phyloP scores from a whole-genome alignment of 2,329 filamentous ascomycete species.

The Colletotrichum gloeosporioides region DNA sequence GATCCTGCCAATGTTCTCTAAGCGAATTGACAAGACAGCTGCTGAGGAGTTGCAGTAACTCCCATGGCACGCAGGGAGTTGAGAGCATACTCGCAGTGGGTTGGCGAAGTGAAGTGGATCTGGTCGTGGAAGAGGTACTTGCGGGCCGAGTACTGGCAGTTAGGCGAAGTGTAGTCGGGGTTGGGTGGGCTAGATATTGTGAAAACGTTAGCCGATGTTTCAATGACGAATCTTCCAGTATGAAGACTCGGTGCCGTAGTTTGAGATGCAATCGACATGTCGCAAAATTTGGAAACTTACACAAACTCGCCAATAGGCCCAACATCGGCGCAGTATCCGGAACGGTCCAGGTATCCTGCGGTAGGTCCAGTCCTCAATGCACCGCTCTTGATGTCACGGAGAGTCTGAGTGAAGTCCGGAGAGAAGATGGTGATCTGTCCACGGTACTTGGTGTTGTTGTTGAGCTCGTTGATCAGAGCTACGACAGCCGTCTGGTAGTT shows the following conservation, averaged over 20 bases:
- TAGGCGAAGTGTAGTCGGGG: background rate
- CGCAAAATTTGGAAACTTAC: background rate
- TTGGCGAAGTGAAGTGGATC: background rate
- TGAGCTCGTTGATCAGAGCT: background rate
- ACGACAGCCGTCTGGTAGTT: background rate
- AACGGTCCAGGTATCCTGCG: background rate
- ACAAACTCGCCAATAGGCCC: background rate
- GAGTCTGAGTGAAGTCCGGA: background rate
- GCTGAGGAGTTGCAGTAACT: background rate
- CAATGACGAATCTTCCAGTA: background rate
- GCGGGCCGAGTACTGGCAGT: background rate
- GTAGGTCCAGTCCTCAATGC: background rate
- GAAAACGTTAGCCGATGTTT: background rate
- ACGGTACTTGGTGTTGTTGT: background rate
- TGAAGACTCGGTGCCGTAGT: background rate
- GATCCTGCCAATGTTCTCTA: background rate
- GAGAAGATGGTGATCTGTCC: background rate
- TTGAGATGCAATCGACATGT: background rate
- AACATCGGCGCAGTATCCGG: background rate
- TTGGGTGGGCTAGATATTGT: background rate
- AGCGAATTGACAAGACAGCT: background rate
- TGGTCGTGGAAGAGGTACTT: conserved; percentile 9
- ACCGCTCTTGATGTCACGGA: background rate
- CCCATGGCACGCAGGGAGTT: background rate
- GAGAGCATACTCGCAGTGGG: conserved; percentile 4